Percentiles rank a stretch among this genome's conserved stretches.
phyloP scores from a whole-genome alignment of 2,329 filamentous ascomycete species.

The Aspergillus floridensis region DNA sequence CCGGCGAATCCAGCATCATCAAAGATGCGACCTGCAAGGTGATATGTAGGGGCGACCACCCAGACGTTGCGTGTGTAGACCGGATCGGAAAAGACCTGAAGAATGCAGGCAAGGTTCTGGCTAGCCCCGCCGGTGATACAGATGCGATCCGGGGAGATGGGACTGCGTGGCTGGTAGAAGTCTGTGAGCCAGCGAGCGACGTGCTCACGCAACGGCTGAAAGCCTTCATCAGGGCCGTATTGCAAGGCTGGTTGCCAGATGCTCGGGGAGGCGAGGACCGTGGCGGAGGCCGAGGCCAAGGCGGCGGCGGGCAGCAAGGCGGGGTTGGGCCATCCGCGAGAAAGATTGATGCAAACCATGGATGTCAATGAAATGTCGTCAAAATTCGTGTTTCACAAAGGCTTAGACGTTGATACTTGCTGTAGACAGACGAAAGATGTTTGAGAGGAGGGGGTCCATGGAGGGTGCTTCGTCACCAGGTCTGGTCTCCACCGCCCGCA shows the following conservation, averaged over 20 bases:
- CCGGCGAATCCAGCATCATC: slow-evolving; percentile 72
- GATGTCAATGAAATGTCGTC: background rate
- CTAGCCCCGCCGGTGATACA: slow-evolving; percentile 82
- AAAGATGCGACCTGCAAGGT: slow-evolving; percentile 81
- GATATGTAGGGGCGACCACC: slow-evolving; percentile 79
- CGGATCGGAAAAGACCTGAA: slow-evolving; percentile 79
- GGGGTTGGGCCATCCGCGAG: slow-evolving; percentile 50
- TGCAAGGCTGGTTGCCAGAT: slow-evolving; percentile 64
- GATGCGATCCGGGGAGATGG: slow-evolving; percentile 59
- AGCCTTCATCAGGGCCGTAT: slow-evolving; percentile 78
- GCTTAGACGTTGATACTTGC: too few relatives aligned
- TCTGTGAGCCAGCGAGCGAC: slow-evolving; percentile 68
- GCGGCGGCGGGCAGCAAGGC: slow-evolving; percentile 64
- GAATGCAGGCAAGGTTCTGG: slow-evolving; percentile 73
- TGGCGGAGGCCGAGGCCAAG: slow-evolving; percentile 60
- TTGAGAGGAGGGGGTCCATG: background rate
- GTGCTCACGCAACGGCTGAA: slow-evolving; percentile 64
- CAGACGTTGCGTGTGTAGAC: slow-evolving; percentile 71
- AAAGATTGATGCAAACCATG: slow-evolving; percentile 36
- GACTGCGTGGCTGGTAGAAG: slow-evolving; percentile 55
- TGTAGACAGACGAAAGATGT: background rate
- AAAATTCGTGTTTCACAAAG: too few relatives aligned
- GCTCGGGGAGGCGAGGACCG: slow-evolving; percentile 59
- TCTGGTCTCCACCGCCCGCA: background rate
- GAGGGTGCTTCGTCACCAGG: too few relatives aligned